Evolutionary conservation across 2,329 filamentous ascomycete genomes (phyloP).

Genomic region (Hyphodiscus sp.): DNA sequence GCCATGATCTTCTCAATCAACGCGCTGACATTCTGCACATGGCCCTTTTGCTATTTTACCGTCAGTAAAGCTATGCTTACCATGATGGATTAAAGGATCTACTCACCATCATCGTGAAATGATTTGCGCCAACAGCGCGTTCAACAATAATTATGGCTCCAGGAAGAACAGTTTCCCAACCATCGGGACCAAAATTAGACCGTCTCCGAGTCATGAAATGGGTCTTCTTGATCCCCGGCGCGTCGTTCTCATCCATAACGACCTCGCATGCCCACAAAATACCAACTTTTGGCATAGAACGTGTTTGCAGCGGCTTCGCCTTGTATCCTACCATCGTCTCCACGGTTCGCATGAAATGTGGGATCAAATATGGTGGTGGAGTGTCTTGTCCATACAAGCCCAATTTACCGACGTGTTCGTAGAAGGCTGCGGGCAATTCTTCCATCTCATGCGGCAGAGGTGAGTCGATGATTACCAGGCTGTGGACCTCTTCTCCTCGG

Average conservation of each 20-base stretch:
- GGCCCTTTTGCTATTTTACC: no score
- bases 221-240: not conserved
- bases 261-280: slow-evolving; percentile 5
- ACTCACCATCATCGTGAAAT: slow-evolving; percentile 8
- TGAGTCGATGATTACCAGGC: slow-evolving; percentile 37
- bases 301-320: slow-evolving; percentile 19
- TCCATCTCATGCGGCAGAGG: slow-evolving; percentile 39
- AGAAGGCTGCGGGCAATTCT: slow-evolving; percentile 40
- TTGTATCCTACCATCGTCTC: slow-evolving; percentile 40
- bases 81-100: no score
- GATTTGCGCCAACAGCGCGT: slow-evolving; percentile 5
- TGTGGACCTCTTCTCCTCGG: slow-evolving; percentile 32
- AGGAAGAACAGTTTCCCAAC: slow-evolving; percentile 5
- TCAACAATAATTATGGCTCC: not conserved
- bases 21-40: no score
- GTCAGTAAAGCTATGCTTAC: no score
- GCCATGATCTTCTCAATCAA: no score
- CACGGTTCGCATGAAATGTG: slow-evolving; percentile 45
- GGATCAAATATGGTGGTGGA: slow-evolving; percentile 41
- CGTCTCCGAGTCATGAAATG: slow-evolving; percentile 4
- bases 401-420: slow-evolving; percentile 41
- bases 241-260: not conserved
- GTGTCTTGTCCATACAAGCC: slow-evolving; percentile 35
- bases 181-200: slow-evolving; percentile 4
- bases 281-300: not conserved